Evolutionary conservation across 257 asterid genomes (phyloP), one percentile per base, ranked within the genome.

Genomic region (Nicotiana knightiana): DNA sequence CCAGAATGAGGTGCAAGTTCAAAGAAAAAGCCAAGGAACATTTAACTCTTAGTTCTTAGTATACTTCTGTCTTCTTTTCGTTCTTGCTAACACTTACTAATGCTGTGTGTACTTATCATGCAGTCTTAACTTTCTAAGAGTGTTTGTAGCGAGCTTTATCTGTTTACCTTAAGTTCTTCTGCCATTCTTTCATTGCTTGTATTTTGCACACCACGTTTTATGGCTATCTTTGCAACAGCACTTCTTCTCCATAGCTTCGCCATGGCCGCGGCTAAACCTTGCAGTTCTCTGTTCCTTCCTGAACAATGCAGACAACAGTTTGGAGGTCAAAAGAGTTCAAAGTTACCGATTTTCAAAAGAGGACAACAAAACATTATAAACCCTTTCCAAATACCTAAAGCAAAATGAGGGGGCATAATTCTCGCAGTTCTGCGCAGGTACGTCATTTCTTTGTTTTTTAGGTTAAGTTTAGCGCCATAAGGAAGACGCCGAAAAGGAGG

Each of bases 181-280:
- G 97, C 97, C 97, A 96, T 96, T 89, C 94, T 90, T 84, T 96
- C 97, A 57, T 93, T 96, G 85, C 81, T 82, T 61, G 98, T 94
- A 83, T 96, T 96, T 26, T 63, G 88, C 77, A 95, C 97, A 81
- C 99, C 98, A 24, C 94, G 99, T 82, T 95, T 95, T 85, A 95
- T 93, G 82, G 94, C 99, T 82, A 95, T 93, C 87, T 93, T 93
- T 9, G 91, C 99, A 67, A 95, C 83, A 70, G 97, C 91, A 79
- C 97, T 87, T 84, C 85, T 92, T 81, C 92, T 92, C 99, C 99
- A 95, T 57, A 95, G 86, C 87, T 93, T 95, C 87, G 88, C 97
- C 92, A 95, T 93, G 21, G 97, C 97, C 82, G 64, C 53, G 77
- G 99, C 99, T 87, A 95, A 93, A 82, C 99, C 99, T 82, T 95